phyloP scores from a whole-genome alignment of 2,329 filamentous ascomycete genomes.

The Aspergillus nomiae region DNA sequence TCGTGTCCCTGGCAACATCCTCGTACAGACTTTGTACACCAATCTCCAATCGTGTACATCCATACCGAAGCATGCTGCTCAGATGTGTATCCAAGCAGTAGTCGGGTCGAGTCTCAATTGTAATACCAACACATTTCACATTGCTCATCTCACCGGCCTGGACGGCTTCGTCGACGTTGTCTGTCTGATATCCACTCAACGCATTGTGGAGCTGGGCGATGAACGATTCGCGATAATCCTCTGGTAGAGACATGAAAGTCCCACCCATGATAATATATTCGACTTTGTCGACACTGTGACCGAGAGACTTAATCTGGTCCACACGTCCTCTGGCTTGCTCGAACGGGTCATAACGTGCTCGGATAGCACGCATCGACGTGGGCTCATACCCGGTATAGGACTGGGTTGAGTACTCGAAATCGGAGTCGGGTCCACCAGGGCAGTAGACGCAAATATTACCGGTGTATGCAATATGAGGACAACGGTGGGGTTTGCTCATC shows the following conservation, averaged over 20 bases:
- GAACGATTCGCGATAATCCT: constrained; percentile 88
- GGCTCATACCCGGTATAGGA: constrained; percentile 99
- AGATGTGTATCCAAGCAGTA: constrained; percentile 97
- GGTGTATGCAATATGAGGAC: constrained; percentile 96
- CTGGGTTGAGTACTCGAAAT: constrained; percentile 98
- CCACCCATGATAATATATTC: constrained; percentile 99
- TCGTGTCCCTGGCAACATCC: constrained; percentile 96
- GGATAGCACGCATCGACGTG: constrained; percentile 96
- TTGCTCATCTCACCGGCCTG: constrained; percentile 94
- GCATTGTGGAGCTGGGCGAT: constrained; percentile 97
- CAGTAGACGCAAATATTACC: constrained; percentile 99
- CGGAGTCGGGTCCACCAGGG: constrained; percentile 93
- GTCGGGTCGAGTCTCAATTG: constrained; percentile 94
- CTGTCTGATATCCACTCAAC: constrained; percentile 91
- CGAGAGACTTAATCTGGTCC: constrained; percentile 92
- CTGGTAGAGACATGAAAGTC: constrained; percentile 95
- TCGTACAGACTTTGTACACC: constrained; percentile 97
- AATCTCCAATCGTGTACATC: constrained; percentile 90
- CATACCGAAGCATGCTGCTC: constrained; percentile 95
- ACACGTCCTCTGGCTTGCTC: constrained; percentile 95
- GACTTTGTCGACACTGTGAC: constrained; percentile 97
- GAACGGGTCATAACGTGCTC: constrained; percentile 95
- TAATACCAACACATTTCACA: constrained; percentile 97
- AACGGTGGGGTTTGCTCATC: constrained; percentile 99
- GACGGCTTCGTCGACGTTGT: constrained; percentile 93